A percentile compares a stretch with the other conserved stretches of the same genome.
Conservation (phyloP, 345 rosid genomes). For the Gynandropsis gynandra region DNA sequence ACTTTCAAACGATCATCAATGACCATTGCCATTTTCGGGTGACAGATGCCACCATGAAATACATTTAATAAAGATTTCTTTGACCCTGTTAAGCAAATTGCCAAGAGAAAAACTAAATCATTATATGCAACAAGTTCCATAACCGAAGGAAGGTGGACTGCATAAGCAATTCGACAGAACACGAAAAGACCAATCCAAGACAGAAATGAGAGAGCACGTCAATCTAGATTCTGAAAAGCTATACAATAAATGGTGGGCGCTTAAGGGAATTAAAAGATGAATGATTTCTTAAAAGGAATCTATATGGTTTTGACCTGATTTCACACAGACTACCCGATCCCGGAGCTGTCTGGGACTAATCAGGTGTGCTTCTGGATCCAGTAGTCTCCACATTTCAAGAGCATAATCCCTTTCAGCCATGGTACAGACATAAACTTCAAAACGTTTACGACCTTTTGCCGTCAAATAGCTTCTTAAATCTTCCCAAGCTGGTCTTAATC, state of each 20-base stretch:
- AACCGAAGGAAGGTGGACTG: constrained; percentile 5
- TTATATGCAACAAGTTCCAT: background rate
- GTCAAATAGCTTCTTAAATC: constrained; percentile 86
- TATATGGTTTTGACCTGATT: constrained; percentile 52
- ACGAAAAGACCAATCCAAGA: background rate
- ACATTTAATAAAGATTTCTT: constrained; percentile 79
- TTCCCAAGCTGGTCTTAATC: constrained; percentile 98
- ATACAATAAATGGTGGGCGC: background rate
- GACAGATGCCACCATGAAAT: constrained; percentile 78
- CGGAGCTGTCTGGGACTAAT: constrained; percentile 65
- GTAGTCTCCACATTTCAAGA: constrained; percentile 99
- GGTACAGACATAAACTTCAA: constrained; percentile 97
- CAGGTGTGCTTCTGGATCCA: constrained; percentile 81
- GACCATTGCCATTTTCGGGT: constrained; percentile 99
- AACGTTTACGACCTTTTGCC: constrained; percentile 91
- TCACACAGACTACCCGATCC: constrained; percentile 88
- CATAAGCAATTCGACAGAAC: constrained; percentile 2
- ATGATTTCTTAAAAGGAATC: constrained; percentile 10
- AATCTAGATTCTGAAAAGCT: constrained; percentile 9
- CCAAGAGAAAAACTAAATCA: constrained; percentile 12
- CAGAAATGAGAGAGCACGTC: constrained; percentile 1
- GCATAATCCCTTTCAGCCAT: constrained; percentile 99
- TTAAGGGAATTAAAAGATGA: constrained; percentile 4
- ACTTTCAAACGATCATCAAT: constrained; percentile 95
- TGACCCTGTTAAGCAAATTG: constrained; percentile 44